Evolutionary conservation across 2,329 filamentous ascomycete genomes (phyloP).

Genomic region (Dactylellina haptotyla): DNA sequence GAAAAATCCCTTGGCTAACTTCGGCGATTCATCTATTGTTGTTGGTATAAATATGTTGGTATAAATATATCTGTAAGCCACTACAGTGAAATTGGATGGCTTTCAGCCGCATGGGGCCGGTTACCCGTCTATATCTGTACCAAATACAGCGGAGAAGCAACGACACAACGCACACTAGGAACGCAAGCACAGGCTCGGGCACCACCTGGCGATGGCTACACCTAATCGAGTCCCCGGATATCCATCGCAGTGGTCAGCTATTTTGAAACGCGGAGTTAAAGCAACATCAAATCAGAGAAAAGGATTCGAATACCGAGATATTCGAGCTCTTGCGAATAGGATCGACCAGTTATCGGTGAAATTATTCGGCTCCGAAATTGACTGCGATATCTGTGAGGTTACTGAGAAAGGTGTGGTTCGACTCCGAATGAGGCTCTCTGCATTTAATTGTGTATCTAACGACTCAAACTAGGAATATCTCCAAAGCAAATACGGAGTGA

Average conservation of each 20-base stretch:
- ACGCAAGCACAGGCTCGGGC: background rate
- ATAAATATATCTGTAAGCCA: no score
- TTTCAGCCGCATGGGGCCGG: no score
- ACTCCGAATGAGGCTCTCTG: background rate
- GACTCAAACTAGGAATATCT: background rate
- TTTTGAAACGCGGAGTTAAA: background rate
- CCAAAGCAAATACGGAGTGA: background rate
- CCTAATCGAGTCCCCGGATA: background rate
- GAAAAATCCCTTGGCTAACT: no score
- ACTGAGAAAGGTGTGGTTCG: background rate
- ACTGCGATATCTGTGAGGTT: background rate
- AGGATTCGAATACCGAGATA: background rate
- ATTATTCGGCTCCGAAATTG: background rate
- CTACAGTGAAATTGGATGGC: no score
- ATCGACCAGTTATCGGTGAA: background rate
- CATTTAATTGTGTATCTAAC: background rate
- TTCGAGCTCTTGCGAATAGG: background rate
- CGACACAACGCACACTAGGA: background rate
- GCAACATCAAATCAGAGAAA: background rate
- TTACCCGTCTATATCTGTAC: background rate
- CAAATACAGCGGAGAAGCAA: background rate
- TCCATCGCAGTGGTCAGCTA: background rate
- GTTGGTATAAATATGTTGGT: no score
- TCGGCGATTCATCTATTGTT: no score
- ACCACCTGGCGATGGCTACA: background rate